A percentile compares a stretch with the other conserved stretches of the same genome.
Evolutionary conservation across 306 rosid genomes (phyloP).

Genomic region (Argentina anserina): DNA sequence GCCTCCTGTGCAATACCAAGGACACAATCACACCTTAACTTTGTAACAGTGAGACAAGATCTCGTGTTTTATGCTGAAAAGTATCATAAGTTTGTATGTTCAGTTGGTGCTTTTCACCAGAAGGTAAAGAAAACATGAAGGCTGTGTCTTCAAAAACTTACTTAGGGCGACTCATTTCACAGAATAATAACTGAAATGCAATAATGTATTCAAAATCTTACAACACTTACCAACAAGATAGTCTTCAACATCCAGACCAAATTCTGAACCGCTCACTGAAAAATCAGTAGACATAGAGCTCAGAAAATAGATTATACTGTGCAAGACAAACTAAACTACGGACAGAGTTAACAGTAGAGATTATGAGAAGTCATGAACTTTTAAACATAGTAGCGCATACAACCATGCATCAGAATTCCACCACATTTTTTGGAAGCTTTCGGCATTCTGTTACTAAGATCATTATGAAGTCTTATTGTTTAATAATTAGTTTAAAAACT

Average conservation of each 20-base stretch:
- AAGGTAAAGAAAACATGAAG: background rate
- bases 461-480: background rate
- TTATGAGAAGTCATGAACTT: background rate
- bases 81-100: background rate
- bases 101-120: background rate
- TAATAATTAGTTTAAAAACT: background rate
- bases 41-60: background rate
- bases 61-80: background rate
- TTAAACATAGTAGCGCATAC: background rate
- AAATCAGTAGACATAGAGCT: slow-evolving; percentile 4
- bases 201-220: slow-evolving; percentile 4
- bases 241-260: slow-evolving; percentile 81
- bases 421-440: background rate
- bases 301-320: background rate
- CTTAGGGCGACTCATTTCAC: background rate
- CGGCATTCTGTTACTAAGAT: background rate
- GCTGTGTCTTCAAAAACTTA: background rate
- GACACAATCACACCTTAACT: background rate
- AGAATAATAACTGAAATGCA: slow-evolving; percentile 15
- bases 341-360: background rate
- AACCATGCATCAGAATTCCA: background rate
- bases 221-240: slow-evolving; percentile 71
- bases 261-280: slow-evolving; percentile 74
- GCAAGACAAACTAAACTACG: background rate
- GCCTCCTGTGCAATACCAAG: background rate